phyloP scores from a whole-genome alignment of 352 stramenopile genomes.

The Globisporangium viniferum region DNA sequence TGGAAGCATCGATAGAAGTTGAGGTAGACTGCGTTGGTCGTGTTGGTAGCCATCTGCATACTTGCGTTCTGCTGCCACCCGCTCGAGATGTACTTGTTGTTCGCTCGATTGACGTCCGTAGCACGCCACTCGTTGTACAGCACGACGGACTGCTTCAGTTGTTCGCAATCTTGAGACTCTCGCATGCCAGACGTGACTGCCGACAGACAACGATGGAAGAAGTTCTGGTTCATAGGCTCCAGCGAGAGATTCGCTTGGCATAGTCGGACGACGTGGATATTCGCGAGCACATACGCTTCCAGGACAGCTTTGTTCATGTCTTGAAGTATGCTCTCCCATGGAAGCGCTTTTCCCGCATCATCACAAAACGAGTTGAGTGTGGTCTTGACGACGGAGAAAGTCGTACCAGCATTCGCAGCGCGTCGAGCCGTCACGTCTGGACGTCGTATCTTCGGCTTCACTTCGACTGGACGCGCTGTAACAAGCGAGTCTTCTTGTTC shows the following conservation, averaged over 20 bases:
- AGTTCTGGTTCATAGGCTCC: not conserved
- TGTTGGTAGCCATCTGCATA: slow-evolving; percentile 8
- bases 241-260: not conserved
- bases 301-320: slow-evolving; percentile 13
- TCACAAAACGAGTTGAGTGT: slow-evolving; percentile 14
- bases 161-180: not conserved
- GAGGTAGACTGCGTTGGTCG: slow-evolving; percentile 2
- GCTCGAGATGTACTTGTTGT: not conserved
- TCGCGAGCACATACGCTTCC: slow-evolving; percentile 16
- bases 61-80: slow-evolving; percentile 8
- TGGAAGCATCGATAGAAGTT: slow-evolving; percentile 14
- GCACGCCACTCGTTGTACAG: slow-evolving; percentile 13
- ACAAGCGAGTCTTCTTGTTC: no score
- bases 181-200: not conserved
- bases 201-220: slow-evolving; percentile 16
- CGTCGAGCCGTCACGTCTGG: not conserved
- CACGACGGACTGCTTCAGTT: slow-evolving; percentile 8
- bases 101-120: not conserved
- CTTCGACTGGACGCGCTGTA: no score
- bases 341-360: not conserved
- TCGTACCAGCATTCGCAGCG: not conserved
- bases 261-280: slow-evolving; percentile 12
- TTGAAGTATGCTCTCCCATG: slow-evolving; percentile 3
- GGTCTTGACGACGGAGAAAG: not conserved
- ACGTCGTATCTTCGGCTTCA: not conserved